Base-by-base conservation (phyloP, 2,329 filamentous ascomycete species). In the Exophiala calicioides region DNA sequence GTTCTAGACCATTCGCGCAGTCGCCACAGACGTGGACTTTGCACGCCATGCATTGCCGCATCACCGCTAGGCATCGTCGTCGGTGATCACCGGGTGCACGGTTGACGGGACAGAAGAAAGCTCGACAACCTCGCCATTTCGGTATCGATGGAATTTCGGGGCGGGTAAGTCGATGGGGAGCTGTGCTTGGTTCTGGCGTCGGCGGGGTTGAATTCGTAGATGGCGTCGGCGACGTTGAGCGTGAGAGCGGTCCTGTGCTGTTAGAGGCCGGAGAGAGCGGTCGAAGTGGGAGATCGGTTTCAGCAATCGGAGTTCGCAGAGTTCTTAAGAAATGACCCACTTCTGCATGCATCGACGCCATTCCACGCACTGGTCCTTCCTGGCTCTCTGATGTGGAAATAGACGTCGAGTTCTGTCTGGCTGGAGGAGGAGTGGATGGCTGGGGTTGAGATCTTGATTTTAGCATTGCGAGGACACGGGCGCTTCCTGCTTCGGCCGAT, bases 71-170 rank as follows among this genome's bases (percentile, higher is more conserved):
- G 54, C 72, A 75, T 21, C 70, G 63, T 47, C 69, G 66, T 4
- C 72, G 69, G 45, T 72, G 69, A 50, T 75, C 72, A 8, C 70
- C 69, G 9, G 69, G 56, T 4, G 66, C 59, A 29, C 70, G 67
- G 41, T 65, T 68, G 26, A 66, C 63, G 1, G 71, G 69, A 46
- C 72, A 75, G 55, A 73, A 73, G 51, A 74, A 71, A 6, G 72
- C 71, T 45, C 71, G 69, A 51, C 72, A 75, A 13, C 72, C 72
- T 58, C 68, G 66, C 72, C 72, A 74, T 44, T 59, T 65, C 5
- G 63, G 62, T 5, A 60, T 54, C 26, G 42, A 12, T 21, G 43
- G 21, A 5, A 43, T 31, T 12, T 43, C 44, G 19, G 47, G 44
- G 15, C 20, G 32, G 27, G 26, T 10, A 8, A 12, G 34, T 4